Conservation (phyloP, 2,329 filamentous ascomycete species). For the Aspergillus udagawae region DNA sequence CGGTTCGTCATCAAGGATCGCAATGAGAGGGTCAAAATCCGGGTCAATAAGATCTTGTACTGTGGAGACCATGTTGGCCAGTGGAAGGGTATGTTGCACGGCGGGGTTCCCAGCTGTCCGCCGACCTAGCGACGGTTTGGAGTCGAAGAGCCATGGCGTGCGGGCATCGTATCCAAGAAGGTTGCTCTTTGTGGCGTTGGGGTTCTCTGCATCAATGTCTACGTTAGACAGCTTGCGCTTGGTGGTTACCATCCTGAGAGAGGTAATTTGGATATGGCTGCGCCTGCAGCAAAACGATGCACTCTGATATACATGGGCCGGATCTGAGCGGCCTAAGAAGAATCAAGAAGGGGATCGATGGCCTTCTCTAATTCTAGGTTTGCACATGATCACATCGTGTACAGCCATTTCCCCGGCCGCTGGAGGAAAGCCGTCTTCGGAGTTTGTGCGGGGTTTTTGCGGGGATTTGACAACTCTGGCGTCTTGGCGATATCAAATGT, state of each 20-base stretch:
- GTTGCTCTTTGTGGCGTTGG: conserved; percentile 21
- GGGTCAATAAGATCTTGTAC: conserved; percentile 38
- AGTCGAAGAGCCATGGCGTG: conserved; percentile 28
- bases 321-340: not conserved
- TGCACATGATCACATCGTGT: not conserved
- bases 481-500: not conserved
- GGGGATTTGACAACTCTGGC: conserved; percentile 1
- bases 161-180: conserved; percentile 26
- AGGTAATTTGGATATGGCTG: conserved; percentile 14
- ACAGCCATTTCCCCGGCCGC: conserved; percentile 7
- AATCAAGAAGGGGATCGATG: not conserved
- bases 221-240: conserved; percentile 27
- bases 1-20: conserved; percentile 39
- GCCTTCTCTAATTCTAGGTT: not conserved
- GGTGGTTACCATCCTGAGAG: conserved; percentile 16
- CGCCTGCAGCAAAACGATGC: conserved; percentile 3
- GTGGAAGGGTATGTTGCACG: conserved; percentile 28
- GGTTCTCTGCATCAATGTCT: conserved; percentile 14
- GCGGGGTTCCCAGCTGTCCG: conserved; percentile 26
- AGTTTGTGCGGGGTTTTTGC: conserved; percentile 15
- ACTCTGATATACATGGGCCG: not conserved
- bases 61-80: conserved; percentile 36
- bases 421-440: conserved; percentile 25
- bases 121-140: conserved; percentile 23
- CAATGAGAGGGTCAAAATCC: conserved; percentile 36